Conservation (phyloP, 2,329 filamentous ascomycete genomes). For the Trichophyton simii region DNA sequence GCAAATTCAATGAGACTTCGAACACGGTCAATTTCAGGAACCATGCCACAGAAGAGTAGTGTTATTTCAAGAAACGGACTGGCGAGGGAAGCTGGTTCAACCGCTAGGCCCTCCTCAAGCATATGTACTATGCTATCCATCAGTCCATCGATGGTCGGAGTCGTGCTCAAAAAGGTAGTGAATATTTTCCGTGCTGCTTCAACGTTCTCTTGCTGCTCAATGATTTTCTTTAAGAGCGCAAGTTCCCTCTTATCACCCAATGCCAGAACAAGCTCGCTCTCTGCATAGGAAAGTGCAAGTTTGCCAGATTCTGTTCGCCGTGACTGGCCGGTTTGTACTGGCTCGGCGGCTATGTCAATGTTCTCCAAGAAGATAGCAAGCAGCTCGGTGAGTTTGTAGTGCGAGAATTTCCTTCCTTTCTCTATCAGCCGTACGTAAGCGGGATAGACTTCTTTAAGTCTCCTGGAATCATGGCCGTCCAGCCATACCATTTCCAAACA, state of each 20-base stretch:
- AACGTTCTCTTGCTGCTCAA: slow-evolving; percentile 48
- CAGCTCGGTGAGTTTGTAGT: slow-evolving; percentile 32
- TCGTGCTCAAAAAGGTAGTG: slow-evolving; percentile 40
- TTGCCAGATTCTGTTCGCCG: slow-evolving; percentile 19
- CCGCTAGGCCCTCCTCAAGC: slow-evolving; percentile 43
- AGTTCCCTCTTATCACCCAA: slow-evolving; percentile 24
- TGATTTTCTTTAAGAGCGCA: slow-evolving; percentile 47
- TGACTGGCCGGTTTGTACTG: slow-evolving; percentile 18
- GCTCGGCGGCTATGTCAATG: slow-evolving; percentile 26
- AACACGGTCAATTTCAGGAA: slow-evolving; percentile 27
- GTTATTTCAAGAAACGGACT: slow-evolving; percentile 49
- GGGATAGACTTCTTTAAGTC: slow-evolving; percentile 44
- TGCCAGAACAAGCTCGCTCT: slow-evolving; percentile 25
- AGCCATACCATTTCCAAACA: slow-evolving; percentile 49
- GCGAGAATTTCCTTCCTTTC: slow-evolving; percentile 36
- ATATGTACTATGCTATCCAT: slow-evolving; percentile 39
- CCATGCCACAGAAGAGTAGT: slow-evolving; percentile 39
- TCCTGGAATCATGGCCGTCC: slow-evolving; percentile 40
- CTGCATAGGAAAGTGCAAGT: slow-evolving; percentile 24
- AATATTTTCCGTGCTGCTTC: slow-evolving; percentile 45
- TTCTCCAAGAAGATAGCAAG: slow-evolving; percentile 27
- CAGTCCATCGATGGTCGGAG: slow-evolving; percentile 40
- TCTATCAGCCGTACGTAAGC: slow-evolving; percentile 32
- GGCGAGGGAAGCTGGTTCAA: slow-evolving; percentile 36
- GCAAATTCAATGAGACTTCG: slow-evolving; percentile 29